These are phyloP conservation scores for Xerocomus cyaneibrunnescens DNA, from an alignment of 1,284 basidiomycete species.

Conservation along the genomic window DNA sequence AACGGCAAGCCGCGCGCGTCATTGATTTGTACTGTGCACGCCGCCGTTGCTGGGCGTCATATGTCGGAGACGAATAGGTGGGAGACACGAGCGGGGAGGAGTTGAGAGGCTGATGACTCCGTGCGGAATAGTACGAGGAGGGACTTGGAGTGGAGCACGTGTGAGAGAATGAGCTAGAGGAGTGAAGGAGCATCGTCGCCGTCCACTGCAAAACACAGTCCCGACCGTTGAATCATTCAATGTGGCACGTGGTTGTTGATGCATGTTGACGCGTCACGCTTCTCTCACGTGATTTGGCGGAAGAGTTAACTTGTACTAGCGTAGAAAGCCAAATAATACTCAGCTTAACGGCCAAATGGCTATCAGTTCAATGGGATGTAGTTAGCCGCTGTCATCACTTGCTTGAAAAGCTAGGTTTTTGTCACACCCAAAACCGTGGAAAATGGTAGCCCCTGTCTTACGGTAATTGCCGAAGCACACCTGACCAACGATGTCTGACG, in stretches of 20 bases:
- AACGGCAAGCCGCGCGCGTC: conserved; percentile 11
- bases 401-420: no score
- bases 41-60: conserved; percentile 42
- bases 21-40: conserved; percentile 48
- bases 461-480: no score
- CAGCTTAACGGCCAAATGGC: no score
- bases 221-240: conserved; percentile 5
- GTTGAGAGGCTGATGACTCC: conserved; percentile 40
- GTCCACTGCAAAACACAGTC: background rate
- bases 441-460: no score
- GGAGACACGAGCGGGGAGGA: conserved; percentile 50
- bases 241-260: conserved; percentile 25
- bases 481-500: no score
- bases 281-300: conserved; percentile 19
- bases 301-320: no score
- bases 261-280: conserved; percentile 26
- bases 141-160: conserved; percentile 28
- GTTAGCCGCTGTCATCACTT: no score
- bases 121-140: conserved; percentile 29
- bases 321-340: no score
- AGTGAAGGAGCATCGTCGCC: conserved; percentile 17
- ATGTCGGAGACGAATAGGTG: conserved; percentile 41
- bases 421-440: no score
- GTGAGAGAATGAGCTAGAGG: conserved; percentile 20
- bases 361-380: no score